These are phyloP conservation scores for Plantago coronopus DNA, from an alignment of 305 asterid species.

Conservation along the genomic window DNA sequence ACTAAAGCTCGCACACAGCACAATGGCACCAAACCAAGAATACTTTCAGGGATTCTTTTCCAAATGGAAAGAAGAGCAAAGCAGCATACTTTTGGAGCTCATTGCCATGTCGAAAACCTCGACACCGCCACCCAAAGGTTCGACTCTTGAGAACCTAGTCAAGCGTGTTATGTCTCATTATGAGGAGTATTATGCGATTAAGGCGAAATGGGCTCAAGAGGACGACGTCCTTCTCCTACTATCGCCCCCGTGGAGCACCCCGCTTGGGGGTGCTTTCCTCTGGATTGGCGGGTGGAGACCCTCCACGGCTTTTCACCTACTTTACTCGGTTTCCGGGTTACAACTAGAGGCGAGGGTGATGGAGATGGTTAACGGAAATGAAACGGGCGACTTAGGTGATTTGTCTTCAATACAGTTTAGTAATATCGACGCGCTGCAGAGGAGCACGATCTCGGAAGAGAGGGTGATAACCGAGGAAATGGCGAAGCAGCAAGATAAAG, in stretches of 20 bases:
- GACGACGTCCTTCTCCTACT: conserved; percentile 18
- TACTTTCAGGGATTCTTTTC: conserved; percentile 22
- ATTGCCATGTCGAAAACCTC: conserved; percentile 7
- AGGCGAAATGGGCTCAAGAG: conserved; percentile 20
- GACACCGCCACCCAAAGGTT: not conserved
- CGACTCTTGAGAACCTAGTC: conserved; percentile 13
- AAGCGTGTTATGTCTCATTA: conserved; percentile 14
- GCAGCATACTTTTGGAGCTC: conserved; percentile 23
- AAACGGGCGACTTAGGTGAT: conserved; percentile 14
- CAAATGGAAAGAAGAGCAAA: conserved; percentile 23
- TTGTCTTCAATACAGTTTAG: conserved; percentile 18
- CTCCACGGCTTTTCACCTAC: conserved; percentile 30
- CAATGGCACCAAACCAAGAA: conserved; percentile 5
- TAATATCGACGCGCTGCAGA: conserved; percentile 21
- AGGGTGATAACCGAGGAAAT: conserved; percentile 21
- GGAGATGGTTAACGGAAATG: not conserved
- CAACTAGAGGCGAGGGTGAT: conserved; percentile 12
- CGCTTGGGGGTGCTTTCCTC: conserved; percentile 1
- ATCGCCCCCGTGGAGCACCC: conserved; percentile 27
- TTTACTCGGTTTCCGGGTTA: conserved; percentile 31
- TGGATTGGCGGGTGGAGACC: conserved; percentile 26
- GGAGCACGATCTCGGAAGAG: conserved; percentile 15
- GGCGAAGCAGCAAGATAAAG: conserved; percentile 31
- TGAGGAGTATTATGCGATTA: conserved; percentile 20
- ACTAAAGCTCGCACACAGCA: not conserved